Base-by-base conservation (phyloP, 768 basidiomycete species). In the Mycena sanguinolenta region DNA sequence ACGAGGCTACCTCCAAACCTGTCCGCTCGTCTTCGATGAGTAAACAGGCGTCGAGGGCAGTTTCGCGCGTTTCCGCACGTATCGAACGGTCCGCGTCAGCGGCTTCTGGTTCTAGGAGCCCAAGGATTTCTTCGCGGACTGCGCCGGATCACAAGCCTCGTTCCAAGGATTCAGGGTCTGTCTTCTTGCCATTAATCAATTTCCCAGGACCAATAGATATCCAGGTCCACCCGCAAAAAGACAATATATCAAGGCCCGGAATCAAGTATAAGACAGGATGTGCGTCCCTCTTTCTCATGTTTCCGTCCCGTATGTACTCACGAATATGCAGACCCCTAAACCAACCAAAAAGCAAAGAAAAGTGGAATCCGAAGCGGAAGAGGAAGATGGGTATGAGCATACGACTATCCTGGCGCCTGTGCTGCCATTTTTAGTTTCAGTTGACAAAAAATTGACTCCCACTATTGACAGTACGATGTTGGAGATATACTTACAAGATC, bases 361-460 rank as follows among this genome's bases (percentile, higher is more conserved):
- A 55, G 10, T 17, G 30, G 53, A 54, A 57, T 28, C 42, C 1
- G 63, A 72, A n/a, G 59, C 70, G 10, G 65, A 72, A 13, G 65
- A 67, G 4, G 71, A 72, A 19, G 39, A 39, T 17, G 16, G 8
- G 39, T 72, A 67, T 30, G 46, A 53, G 21, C 23, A 50, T 16
- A 62, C 52, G 32, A 38, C 38, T 0, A 6, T 17, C 2, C 21
- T 64, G 7, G 30, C 53, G 39, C 58, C 63, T 1, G 69, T 70
- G 55, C 27, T n/a, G 16, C 25, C 6, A 4, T 44, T 44, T 16
- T 14, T 23, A 30, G 14, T 60, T 17, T 1, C 10, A 34, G 32
- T 10, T 10, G 32, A 44, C 4, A 1, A 28, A 13, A 30, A 36
- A 52, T 38, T 46, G 49, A 53, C 50, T 12, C 30, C 10, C 21